phyloP scores from a whole-genome alignment of 2,329 filamentous ascomycete genomes.

The Aspergillus novofumigatus region DNA sequence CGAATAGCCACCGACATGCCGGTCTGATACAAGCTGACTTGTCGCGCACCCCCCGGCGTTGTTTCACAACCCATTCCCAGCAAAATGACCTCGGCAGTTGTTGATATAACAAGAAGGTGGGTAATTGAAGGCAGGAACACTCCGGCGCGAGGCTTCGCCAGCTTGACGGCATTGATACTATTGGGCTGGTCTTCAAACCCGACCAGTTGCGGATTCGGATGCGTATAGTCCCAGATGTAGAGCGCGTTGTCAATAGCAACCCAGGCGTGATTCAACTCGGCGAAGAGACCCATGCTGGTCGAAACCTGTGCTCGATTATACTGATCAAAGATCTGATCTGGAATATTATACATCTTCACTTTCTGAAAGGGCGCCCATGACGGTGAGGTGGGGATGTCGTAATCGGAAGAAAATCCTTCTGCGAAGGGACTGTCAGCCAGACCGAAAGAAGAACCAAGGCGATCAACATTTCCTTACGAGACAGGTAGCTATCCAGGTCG shows the following conservation, averaged over 20 bases:
- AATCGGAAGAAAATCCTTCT: conserved; percentile 90
- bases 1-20: conserved; percentile 75
- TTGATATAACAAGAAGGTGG: conserved; percentile 84
- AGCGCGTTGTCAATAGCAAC: conserved; percentile 92
- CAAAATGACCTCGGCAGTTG: conserved; percentile 75
- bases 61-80: conserved; percentile 72
- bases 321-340: conserved; percentile 86
- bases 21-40: conserved; percentile 79
- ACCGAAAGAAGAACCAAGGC: conserved; percentile 10
- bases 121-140: conserved; percentile 86
- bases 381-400: conserved; percentile 66
- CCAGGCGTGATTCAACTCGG: conserved; percentile 92
- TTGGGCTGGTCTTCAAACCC: conserved; percentile 87
- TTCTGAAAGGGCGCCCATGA: conserved; percentile 89
- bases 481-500: conserved; percentile 82
- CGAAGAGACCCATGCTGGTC: conserved; percentile 93
- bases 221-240: conserved; percentile 96
- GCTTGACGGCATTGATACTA: conserved; percentile 84
- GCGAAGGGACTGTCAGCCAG: conserved; percentile 25
- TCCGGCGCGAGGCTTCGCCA: conserved; percentile 76
- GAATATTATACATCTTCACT: conserved; percentile 80
- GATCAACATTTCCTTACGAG: conserved; percentile 60
- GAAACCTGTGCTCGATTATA: conserved; percentile 83
- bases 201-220: conserved; percentile 83
- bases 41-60: conserved; percentile 62